Evolutionary conservation across 2,329 filamentous ascomycete genomes (phyloP).

Genomic region (Penicillium sp.): DNA sequence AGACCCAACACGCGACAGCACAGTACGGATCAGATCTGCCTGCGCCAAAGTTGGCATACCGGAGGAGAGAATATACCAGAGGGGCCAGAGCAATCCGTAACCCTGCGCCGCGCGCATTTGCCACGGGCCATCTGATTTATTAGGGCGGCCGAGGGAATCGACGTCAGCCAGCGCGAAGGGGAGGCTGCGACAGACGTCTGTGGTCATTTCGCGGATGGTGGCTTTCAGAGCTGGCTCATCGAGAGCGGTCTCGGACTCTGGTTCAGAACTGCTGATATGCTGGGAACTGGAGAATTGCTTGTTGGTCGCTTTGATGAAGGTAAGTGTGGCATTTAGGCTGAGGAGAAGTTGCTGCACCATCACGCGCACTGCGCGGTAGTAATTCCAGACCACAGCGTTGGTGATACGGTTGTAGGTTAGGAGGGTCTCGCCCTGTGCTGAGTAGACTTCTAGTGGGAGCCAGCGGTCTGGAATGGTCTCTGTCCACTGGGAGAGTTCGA

Average conservation of each 20-base stretch:
- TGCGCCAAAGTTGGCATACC: slow-evolving; percentile 36
- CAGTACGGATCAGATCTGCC: slow-evolving; percentile 28
- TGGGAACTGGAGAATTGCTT: slow-evolving; percentile 4
- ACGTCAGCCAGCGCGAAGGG: slow-evolving; percentile 37
- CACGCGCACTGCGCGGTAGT: slow-evolving; percentile 38
- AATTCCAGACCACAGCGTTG: slow-evolving; percentile 35
- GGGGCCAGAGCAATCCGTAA: slow-evolving; percentile 38
- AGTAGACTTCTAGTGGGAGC: slow-evolving; percentile 36
- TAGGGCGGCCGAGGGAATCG: slow-evolving; percentile 32
- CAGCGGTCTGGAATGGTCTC: slow-evolving; percentile 33
- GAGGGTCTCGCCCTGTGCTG: slow-evolving; percentile 29
- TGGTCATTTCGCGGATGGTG: slow-evolving; percentile 35
- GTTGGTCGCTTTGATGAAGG: slow-evolving; percentile 13
- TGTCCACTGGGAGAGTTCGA: slow-evolving; percentile 34
- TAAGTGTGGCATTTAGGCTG: slow-evolving; percentile 24
- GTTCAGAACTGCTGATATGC: neutral
- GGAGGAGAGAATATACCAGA: slow-evolving; percentile 39
- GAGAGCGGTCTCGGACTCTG: slow-evolving; percentile 1
- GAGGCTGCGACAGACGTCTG: slow-evolving; percentile 37
- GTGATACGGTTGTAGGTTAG: slow-evolving; percentile 36
- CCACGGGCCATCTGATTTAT: slow-evolving; percentile 13
- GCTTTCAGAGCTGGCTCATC: slow-evolving; percentile 16
- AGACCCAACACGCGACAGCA: slow-evolving; percentile 32
- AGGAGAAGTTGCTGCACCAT: slow-evolving; percentile 34
- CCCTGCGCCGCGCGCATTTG: slow-evolving; percentile 34